Base-by-base conservation (phyloP, 305 asterid genomes). In the Fraxinus ornus region DNA sequence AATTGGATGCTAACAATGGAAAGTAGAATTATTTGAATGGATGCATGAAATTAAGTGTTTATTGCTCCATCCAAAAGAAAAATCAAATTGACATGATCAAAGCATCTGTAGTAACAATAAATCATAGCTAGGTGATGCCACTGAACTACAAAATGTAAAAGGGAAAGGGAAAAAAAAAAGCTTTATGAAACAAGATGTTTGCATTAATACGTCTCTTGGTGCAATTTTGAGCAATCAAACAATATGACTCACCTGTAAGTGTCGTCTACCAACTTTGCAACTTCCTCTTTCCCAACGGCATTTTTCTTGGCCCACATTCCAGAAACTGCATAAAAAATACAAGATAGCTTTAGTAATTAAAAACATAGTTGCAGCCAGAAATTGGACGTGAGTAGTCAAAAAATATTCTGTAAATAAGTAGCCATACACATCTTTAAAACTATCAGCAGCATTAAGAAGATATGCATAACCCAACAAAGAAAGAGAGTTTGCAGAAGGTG, bases 221-320 rank as follows among this genome's bases (percentile, higher is more conserved):
- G 24, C 30, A 71, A 30, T 28, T 71, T 71, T 32, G 39, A 71
- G 41, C 76, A 71, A 71, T 13, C 76, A 68, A 85, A 70, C 74
- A 12, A 13, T 28, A 84, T 73, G 57, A 30, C 75, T 71, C 64
- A 86, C 97, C 95, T 88, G 89, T 90, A 91, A 79, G 91, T 93
- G 80, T 92, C 97, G 85, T 91, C 92, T 68, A 93, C 88, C 49
- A 93, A 85, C 90, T 93, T 92, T 3, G 88, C 95, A 77, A 90
- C 97, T 79, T 88, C 91, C 80, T 93, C 93, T 90, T 88, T 92
- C 62, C 91, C 86, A 80, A 90, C 89, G 52, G 89, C 89, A 86
- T 85, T 87, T 86, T 90, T 93, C 90, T 90, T 92, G 78, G 93
- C 88, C 92, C 89, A 88, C 82, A 83, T 79, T 80, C 91, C 97